Evolutionary conservation across 2,329 filamentous ascomycete genomes (phyloP), one percentile per base, ranked within the genome.

Genomic region (Calonectria ilicicola): DNA sequence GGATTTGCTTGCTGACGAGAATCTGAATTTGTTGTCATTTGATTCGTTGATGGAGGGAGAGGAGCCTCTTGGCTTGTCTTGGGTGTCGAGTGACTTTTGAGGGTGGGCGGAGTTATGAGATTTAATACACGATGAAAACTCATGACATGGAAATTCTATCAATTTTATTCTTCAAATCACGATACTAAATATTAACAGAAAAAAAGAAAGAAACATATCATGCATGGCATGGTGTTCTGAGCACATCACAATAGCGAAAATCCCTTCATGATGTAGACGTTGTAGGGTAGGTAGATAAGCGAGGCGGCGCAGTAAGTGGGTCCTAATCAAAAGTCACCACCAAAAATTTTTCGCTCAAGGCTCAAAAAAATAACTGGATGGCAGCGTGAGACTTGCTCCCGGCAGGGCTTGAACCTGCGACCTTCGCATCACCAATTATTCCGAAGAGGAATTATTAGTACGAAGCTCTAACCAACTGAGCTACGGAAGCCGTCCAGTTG

Each of bases 401-500:
- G 76, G 77, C 77, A 79, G 77, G 80, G 80, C 78, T 81, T 79
- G 80, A 81, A 81, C 80, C 79, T 80, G 76, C 80, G 80, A 80
- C 80, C 80, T 79, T 80, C 78, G 78, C 80, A 81, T 81, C 53
- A 80, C 78, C 66, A 62, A 78, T 65, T 44, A 73, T 69, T 78
- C 62, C 72, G 27, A 53, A 49, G 53, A 53, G 73, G 69, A 74
- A 79, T 72, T 81, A 81, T 81, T 81, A 81, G 80, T 80, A 80
- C 80, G 77, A 81, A 75, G 80, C 78, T 79, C 78, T 81, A 81
- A 81, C 80, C 80, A 81, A 80, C 80, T 81, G 78, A 79, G 79
- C 80, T 81, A 81, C 75, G 79, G 80, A 80, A 80, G 78, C 78
- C 76, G 64, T 77, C 77, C 73, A 65, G 72, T 71, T 74, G n/a